These are phyloP conservation scores for Lithocarpus polystachyus DNA, from an alignment of 306 rosid genomes.

Conservation along the genomic window DNA sequence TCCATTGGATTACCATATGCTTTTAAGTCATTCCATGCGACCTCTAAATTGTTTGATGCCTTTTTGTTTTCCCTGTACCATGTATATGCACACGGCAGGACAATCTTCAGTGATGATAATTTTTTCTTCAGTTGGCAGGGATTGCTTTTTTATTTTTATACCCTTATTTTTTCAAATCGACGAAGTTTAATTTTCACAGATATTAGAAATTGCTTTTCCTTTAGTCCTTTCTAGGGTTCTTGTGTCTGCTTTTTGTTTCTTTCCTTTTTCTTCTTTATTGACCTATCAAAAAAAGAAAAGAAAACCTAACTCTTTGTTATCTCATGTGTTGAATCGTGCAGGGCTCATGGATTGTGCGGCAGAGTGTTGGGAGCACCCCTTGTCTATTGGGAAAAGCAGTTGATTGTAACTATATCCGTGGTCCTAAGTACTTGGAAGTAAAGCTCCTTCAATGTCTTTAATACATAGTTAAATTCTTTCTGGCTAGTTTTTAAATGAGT, in stretches of 20 bases:
- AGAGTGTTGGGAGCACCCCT: conserved; percentile 97
- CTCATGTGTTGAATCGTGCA: conserved; percentile 38
- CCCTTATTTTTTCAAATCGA: not conserved
- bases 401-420: conserved; percentile 93
- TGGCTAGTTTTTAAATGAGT: conserved; percentile 15
- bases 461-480: not conserved
- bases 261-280: not conserved
- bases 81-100: not conserved
- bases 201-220: not conserved
- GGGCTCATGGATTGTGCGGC: conserved; percentile 99
- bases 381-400: conserved; percentile 98
- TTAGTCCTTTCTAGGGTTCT: not conserved
- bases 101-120: not conserved
- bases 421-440: conserved; percentile 89
- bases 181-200: not conserved
- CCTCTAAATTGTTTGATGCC: not conserved
- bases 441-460: conserved; percentile 18
- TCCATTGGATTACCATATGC: not conserved
- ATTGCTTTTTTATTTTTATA: not conserved
- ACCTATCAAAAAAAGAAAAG: not conserved
- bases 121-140: not conserved
- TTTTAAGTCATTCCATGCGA: not conserved
- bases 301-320: not conserved
- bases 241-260: not conserved
- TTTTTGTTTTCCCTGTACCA: not conserved